Evolutionary conservation across 495 filamentous ascomycete genomes (phyloP), one percentile per base, ranked within the genome.

Genomic region (Choiromyces venosus): DNA sequence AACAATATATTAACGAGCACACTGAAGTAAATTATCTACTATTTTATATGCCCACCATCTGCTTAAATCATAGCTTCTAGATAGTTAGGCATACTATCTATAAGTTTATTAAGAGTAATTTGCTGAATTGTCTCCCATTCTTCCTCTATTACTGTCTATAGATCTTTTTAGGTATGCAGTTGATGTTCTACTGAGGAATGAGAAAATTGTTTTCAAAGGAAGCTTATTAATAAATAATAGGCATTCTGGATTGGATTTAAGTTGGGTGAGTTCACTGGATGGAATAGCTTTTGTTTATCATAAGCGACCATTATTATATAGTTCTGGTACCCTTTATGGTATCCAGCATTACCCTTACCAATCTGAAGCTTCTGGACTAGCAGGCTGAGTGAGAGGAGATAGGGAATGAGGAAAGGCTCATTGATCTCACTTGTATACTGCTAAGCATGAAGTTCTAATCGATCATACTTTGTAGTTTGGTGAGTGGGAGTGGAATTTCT

Each of bases 211-310:
- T 44, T 74, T 37, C 52, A 37, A 35, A 71, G 37, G 14, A 16
- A 10, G 10, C 40, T n/a, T 46, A 65, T 74, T 4, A 74, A n/a
- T 35, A 74, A 65, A 44, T 37, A 1, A 37, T 38, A 74, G 8
- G 61, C 66, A 29, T 71, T 74, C 40, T 74, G 37, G 52, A 74
- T 74, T 40, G 69, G 21, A 33, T 68, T 71, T 2, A 68, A 3
- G 12, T 74, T 35, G 19, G 65, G 65, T 0, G 37, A 71, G 25
- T n/a, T 74, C 1, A 66, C 9, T 5, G 44, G 65, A 68, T 52
- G 66, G n/a, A 44, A 29, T 29, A 52, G 71, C 19, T 65, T 71
- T 71, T 65, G n/a, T n/a, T n/a, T n/a, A n/a, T n/a, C n/a, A n/a
- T n/a, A n/a, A n/a, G n/a, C n/a, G n/a, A n/a, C n/a, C n/a, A n/a